These are phyloP conservation scores for Talaromyces piceae DNA, from an alignment of 2,329 filamentous ascomycete genomes.

Conservation along the genomic window DNA sequence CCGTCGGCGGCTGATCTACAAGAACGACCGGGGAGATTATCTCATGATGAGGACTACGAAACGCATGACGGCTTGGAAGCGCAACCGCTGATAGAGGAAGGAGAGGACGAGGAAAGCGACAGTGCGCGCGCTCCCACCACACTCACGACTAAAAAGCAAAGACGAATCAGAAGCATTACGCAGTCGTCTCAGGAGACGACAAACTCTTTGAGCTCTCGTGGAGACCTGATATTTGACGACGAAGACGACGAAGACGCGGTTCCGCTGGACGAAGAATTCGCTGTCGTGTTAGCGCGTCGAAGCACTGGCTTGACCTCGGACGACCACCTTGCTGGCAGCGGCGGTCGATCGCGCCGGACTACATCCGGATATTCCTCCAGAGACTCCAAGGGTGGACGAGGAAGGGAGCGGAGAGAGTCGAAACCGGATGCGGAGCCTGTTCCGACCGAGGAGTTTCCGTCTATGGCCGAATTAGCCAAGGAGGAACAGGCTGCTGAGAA, in stretches of 20 bases:
- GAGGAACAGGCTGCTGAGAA: conserved; percentile 49
- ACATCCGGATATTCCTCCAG: conserved; percentile 38
- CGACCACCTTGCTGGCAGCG: conserved; percentile 54
- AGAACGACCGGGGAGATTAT: conserved; percentile 64
- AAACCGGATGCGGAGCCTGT: conserved; percentile 22
- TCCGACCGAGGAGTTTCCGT: conserved; percentile 33
- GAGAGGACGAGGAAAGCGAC: conserved; percentile 40
- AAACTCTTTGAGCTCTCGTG: conserved; percentile 78
- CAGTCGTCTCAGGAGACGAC: conserved; percentile 71
- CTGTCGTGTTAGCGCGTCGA: conserved; percentile 68
- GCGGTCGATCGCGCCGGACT: conserved; percentile 44
- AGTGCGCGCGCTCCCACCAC: neutral
- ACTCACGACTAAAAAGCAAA: conserved; percentile 13
- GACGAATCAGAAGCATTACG: conserved; percentile 66
- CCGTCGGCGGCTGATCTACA: conserved; percentile 85
- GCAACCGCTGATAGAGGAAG: conserved; percentile 61
- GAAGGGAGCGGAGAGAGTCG: conserved; percentile 26
- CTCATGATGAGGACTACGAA: conserved; percentile 46
- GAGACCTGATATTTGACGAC: conserved; percentile 86
- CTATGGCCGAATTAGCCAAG: conserved; percentile 48
- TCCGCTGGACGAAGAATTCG: conserved; percentile 88
- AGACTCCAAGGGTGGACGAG: conserved; percentile 26
- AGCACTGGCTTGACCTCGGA: conserved; percentile 53
- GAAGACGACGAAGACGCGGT: conserved; percentile 91
- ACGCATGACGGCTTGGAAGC: conserved; percentile 3